phyloP scores from a whole-genome alignment of 2,329 filamentous ascomycete species.

The Aureobasidium namibiae region DNA sequence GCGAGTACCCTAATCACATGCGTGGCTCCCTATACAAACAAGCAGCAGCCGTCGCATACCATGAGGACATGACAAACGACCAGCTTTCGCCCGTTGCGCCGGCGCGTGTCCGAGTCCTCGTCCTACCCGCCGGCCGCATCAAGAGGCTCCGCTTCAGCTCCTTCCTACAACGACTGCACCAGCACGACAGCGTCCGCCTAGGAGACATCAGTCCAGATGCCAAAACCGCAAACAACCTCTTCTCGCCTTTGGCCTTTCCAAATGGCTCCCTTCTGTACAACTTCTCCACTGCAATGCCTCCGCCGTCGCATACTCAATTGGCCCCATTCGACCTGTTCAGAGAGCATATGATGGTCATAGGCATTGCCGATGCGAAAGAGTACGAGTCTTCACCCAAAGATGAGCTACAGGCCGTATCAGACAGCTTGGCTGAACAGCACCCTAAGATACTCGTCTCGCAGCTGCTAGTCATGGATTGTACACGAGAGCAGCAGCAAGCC shows the following conservation, averaged over 20 bases:
- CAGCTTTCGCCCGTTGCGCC: slow-evolving; percentile 84
- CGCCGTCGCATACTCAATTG: slow-evolving; percentile 69
- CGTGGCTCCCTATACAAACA: not conserved
- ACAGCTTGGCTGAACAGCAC: slow-evolving; percentile 49
- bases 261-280: slow-evolving; percentile 83
- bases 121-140: slow-evolving; percentile 81
- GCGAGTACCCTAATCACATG: not conserved
- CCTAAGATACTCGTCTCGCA: slow-evolving; percentile 70
- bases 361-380: slow-evolving; percentile 73
- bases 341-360: slow-evolving; percentile 75
- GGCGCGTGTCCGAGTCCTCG: slow-evolving; percentile 78
- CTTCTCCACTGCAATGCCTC: slow-evolving; percentile 69
- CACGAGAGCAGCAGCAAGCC: slow-evolving; percentile 47
- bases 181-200: slow-evolving; percentile 73
- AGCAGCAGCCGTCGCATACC: not conserved
- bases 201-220: slow-evolving; percentile 80
- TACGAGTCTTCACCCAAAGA: slow-evolving; percentile 38
- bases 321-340: slow-evolving; percentile 87
- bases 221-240: slow-evolving; percentile 84
- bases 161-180: slow-evolving; percentile 70
- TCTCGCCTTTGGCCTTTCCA: slow-evolving; percentile 83
- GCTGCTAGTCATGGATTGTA: slow-evolving; percentile 71
- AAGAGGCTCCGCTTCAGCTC: slow-evolving; percentile 69
- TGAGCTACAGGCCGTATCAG: slow-evolving; percentile 22
- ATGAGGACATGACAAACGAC: slow-evolving; percentile 74